Conservation (phyloP, 1,284 basidiomycete genomes). For the Irpex sp. region DNA sequence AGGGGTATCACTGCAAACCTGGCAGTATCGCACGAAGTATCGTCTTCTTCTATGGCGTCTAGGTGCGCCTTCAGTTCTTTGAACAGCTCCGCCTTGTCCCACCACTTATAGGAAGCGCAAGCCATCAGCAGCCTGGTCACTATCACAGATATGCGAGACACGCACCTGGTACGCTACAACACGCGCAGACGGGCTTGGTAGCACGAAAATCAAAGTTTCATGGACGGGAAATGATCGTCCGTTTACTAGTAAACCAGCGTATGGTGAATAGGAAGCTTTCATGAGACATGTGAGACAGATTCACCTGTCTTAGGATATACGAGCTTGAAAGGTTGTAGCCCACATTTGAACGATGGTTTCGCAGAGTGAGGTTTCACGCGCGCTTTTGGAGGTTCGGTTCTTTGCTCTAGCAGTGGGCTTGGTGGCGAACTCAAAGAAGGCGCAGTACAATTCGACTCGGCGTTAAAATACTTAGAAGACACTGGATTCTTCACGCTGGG, state of each 20-base stretch:
- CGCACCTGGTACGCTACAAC: slow-evolving; percentile 12
- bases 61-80: not conserved
- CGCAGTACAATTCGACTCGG: not conserved
- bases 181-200: slow-evolving; percentile 13
- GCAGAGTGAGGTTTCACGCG: not conserved
- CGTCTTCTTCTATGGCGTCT: not conserved
- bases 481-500: not conserved
- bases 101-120: not conserved
- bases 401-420: not conserved
- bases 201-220: slow-evolving; percentile 10
- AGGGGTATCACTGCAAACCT: not conserved
- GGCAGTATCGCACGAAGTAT: too few relatives aligned
- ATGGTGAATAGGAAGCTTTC: not conserved
- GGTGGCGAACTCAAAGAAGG: not conserved
- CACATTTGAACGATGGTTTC: slow-evolving; percentile 6
- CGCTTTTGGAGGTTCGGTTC: not conserved
- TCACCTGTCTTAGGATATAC: slow-evolving; percentile 4
- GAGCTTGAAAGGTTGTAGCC: slow-evolving; percentile 12
- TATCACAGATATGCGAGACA: not conserved
- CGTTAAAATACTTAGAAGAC: not conserved
- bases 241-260: not conserved
- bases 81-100: slow-evolving; percentile 11
- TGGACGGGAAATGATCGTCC: not conserved
- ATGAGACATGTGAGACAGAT: not conserved
- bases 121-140: not conserved